phyloP scores from a whole-genome alignment of 352 stramenopile genomes.

The Peronospora tabacina region DNA sequence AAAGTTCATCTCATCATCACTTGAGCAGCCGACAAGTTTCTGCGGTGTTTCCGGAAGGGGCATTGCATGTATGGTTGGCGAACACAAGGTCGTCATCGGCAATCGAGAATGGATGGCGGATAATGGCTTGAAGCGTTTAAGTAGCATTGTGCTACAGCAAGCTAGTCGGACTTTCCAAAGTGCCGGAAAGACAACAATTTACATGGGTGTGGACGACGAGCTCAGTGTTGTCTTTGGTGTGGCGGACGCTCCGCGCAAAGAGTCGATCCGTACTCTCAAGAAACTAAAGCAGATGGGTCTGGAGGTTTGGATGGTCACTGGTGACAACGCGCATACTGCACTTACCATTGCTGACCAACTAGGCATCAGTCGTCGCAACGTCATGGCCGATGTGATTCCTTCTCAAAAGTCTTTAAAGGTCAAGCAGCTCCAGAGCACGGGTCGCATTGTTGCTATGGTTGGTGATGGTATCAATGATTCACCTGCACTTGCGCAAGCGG shows the following conservation, averaged over 20 bases:
- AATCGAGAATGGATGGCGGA: slow-evolving; percentile 88
- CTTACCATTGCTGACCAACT: slow-evolving; percentile 89
- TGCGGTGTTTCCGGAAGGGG: slow-evolving; percentile 83
- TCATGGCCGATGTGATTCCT: slow-evolving; percentile 95
- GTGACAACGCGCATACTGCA: slow-evolving; percentile 94
- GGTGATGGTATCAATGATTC: slow-evolving; percentile 99
- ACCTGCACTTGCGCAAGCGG: slow-evolving; percentile 92
- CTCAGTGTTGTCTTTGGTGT: slow-evolving; percentile 79
- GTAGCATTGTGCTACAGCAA: slow-evolving; percentile 67
- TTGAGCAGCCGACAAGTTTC: slow-evolving; percentile 78
- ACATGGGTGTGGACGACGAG: slow-evolving; percentile 86
- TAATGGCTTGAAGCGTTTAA: slow-evolving; percentile 59
- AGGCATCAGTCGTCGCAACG: slow-evolving; percentile 87
- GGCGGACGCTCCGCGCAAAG: slow-evolving; percentile 82
- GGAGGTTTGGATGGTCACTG: slow-evolving; percentile 98
- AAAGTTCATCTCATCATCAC: slow-evolving; percentile 68
- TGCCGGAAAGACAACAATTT: slow-evolving; percentile 91
- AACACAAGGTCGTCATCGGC: slow-evolving; percentile 83
- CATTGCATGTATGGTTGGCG: slow-evolving; percentile 68
- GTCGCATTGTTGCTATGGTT: slow-evolving; percentile 92
- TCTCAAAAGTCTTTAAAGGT: slow-evolving; percentile 92
- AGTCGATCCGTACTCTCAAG: slow-evolving; percentile 86
- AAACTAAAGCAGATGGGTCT: slow-evolving; percentile 89
- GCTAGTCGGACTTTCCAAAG: slow-evolving; percentile 77
- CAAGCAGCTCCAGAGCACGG: slow-evolving; percentile 85